Conservation (phyloP, 371 early-diverging fungal genomes). For the Smittium mucronatum region DNA sequence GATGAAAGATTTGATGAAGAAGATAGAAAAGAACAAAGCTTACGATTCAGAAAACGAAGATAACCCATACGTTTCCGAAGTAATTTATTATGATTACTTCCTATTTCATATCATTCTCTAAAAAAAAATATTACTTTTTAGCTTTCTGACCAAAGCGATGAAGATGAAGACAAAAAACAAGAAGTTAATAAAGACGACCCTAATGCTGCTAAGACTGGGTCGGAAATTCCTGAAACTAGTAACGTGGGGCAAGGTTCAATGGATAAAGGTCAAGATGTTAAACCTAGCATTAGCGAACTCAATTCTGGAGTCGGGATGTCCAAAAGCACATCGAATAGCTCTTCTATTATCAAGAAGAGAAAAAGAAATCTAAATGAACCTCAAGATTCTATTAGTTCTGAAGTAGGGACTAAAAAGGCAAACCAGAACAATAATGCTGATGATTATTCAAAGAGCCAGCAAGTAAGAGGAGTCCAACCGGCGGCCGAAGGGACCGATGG, state of each 20-base stretch:
- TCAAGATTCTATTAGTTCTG: background rate
- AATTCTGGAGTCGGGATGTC: background rate
- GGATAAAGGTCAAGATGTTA: background rate
- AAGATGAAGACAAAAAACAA: slow-evolving; percentile 10
- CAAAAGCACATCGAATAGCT: background rate
- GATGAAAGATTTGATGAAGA: slow-evolving; percentile 55
- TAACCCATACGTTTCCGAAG: slow-evolving; percentile 47
- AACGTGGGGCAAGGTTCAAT: background rate
- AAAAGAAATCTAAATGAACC: background rate
- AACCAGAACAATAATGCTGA: background rate
- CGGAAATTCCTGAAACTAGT: background rate
- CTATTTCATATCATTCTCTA: background rate
- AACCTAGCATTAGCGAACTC: background rate
- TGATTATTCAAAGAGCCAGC: slow-evolving; percentile 12
- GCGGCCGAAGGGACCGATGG: no score
- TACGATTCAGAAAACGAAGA: slow-evolving; percentile 67
- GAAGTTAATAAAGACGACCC: slow-evolving; percentile 2
- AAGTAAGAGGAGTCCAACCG: slow-evolving; percentile 12
- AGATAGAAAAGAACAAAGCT: slow-evolving; percentile 51
- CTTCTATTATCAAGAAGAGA: background rate
- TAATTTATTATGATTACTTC: background rate
- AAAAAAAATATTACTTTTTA: background rate
- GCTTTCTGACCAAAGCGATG: slow-evolving; percentile 14
- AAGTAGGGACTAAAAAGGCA: background rate
- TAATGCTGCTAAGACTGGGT: background rate